These are phyloP conservation scores for Penicillium occitanis DNA, from an alignment of 2,329 filamentous ascomycete genomes.

Conservation along the genomic window DNA sequence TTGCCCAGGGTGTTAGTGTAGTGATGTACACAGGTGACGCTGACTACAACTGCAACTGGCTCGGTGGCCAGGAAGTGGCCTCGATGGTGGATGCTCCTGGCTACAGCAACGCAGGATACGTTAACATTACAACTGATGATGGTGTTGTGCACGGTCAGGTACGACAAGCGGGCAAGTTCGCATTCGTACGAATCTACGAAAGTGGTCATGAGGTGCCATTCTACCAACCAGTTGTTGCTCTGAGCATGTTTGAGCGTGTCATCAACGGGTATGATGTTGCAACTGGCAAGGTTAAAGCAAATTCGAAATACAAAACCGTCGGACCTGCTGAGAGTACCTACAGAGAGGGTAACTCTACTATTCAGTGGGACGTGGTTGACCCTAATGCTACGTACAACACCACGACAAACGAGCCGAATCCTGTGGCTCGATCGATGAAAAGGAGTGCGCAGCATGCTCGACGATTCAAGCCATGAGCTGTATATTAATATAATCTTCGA, in stretches of 20 bases:
- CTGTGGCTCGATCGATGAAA: constrained; percentile 16
- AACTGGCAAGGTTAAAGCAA: constrained; percentile 48
- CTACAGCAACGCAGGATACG: constrained; percentile 55
- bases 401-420: constrained; percentile 44
- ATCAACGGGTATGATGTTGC: constrained; percentile 55
- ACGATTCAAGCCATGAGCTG: constrained; percentile 9
- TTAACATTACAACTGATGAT: constrained; percentile 42
- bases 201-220: constrained; percentile 53
- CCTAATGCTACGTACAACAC: constrained; percentile 52
- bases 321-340: constrained; percentile 32
- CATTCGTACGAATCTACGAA: constrained; percentile 50
- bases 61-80: constrained; percentile 55
- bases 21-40: constrained; percentile 59
- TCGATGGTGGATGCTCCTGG: constrained; percentile 47
- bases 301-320: constrained; percentile 47
- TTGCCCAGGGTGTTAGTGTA: constrained; percentile 59
- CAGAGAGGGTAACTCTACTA: constrained; percentile 33
- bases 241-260: constrained; percentile 55
- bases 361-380: constrained; percentile 47
- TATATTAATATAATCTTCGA: no score
- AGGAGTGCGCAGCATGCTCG: neutral
- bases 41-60: constrained; percentile 60
- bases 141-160: constrained; percentile 50
- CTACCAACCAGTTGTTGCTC: constrained; percentile 57
- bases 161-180: constrained; percentile 51